Percentiles rank a stretch among this genome's conserved stretches.
Evolutionary conservation across 495 filamentous ascomycete genomes (phyloP).

Genomic region (Neurospora sublineolata): DNA sequence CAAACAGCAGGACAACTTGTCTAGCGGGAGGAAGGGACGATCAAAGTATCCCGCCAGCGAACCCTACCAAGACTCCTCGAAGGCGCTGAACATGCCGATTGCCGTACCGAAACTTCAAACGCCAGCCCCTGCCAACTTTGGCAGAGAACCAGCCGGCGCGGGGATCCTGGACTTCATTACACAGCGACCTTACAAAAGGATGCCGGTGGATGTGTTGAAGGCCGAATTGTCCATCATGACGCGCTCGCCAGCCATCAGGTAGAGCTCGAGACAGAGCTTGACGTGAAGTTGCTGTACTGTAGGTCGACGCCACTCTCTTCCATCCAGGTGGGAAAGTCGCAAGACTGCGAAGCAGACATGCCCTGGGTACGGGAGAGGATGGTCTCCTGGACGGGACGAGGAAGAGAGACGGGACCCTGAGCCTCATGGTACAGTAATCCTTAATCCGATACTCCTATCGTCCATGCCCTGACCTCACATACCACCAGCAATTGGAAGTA

Average conservation of each 20-base stretch:
- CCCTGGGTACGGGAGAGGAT: constrained; percentile 7
- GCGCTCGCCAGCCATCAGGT: too few species aligned
- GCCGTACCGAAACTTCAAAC: not conserved
- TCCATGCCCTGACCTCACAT: too few species aligned
- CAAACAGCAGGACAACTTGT: not conserved
- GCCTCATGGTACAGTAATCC: rapidly evolving
- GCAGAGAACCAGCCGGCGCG: too few species aligned
- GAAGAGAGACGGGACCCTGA: not conserved
- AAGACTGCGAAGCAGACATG: not conserved
- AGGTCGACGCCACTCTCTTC: not conserved
- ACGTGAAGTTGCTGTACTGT: not conserved
- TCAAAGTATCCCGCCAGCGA: not conserved
- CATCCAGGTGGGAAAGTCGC: constrained; percentile 3
- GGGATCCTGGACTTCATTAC: too few species aligned
- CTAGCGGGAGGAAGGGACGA: not conserved
- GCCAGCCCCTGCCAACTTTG: not conserved
- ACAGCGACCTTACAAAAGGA: too few species aligned
- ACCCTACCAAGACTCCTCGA: not conserved
- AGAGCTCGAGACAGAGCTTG: too few species aligned
- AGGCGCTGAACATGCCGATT: not conserved
- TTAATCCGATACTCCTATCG: too few species aligned
- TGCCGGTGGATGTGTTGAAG: too few species aligned
- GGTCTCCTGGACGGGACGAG: not conserved
- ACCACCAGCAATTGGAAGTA: too few species aligned
- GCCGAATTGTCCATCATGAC: too few species aligned